Evolutionary conservation across 1,139 yeast genomes (phyloP), one percentile per base, ranked within the genome.

Genomic region (Geotrichum fermentans): DNA sequence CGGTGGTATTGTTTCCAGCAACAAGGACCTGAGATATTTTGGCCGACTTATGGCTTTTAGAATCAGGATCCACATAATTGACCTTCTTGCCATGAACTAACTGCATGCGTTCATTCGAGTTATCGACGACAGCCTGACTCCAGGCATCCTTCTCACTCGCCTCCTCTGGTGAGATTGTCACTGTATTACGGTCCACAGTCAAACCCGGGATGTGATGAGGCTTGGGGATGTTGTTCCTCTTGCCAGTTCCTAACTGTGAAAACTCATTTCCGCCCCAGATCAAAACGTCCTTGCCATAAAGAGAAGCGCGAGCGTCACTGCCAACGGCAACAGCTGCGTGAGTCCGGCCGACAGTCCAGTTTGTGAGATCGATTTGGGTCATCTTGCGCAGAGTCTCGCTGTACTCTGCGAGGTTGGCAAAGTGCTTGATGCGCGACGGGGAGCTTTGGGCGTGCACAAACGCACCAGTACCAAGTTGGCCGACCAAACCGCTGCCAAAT

Each of bases 191-290:
- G 41, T 45, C 42, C 40, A 32, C 43, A 17, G 46, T 55, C 20
- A 55, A 34, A 16, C 52, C 53, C 14, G 49, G 50, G 38, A 56
- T 49, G 21, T 87, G 39, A 79, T 61, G 13, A 0, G 96, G 95
- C 56, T 73, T 74, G 32, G 81, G 70, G 14, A 74, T 66, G 62
- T 83, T 82, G 52, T 75, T 74, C 34, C 74, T 71, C 61, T 82
- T 84, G 20, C 96, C 95, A 60, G 82, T 88, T 17, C 95, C 97
- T 44, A 86, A 73, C 67, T 90, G 96, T 20, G 94, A 95, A 57
- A 58, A 71, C 58, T 81, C 84, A 63, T 89, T 90, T 40, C 81
- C 83, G 17, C 98, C 98, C 86, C 95, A 87, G 2, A 73, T 76
- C 41, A 84, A 65, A 18, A 88, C 83, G 60, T 85, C 92, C 14